Evolutionary conservation across 768 basidiomycete species (phyloP).

Genomic region (Aureoboletus auriporus): DNA sequence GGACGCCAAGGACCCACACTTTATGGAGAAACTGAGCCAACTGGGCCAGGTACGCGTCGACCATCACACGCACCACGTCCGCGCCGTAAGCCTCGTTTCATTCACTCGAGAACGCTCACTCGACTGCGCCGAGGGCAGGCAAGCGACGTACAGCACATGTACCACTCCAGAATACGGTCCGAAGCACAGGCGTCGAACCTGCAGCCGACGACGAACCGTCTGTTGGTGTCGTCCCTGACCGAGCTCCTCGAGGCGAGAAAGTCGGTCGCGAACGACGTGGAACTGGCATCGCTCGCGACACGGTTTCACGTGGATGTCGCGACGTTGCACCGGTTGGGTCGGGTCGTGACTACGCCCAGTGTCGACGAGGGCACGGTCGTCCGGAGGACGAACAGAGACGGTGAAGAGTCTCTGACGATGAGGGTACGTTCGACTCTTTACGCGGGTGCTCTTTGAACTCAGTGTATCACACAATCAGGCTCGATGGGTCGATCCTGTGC

Average conservation of each 20-base stretch:
- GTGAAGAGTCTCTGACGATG: constrained; percentile 50
- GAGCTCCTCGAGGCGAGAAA: constrained; percentile 66
- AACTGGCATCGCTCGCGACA: constrained; percentile 48
- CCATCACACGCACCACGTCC: constrained; percentile 52
- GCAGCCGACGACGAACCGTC: constrained; percentile 43
- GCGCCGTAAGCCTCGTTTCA: constrained; percentile 36
- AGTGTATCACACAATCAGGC: constrained; percentile 14
- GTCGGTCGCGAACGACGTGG: constrained; percentile 33
- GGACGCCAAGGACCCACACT: constrained; percentile 70
- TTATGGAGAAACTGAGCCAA: constrained; percentile 57
- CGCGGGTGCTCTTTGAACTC: not conserved
- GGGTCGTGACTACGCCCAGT: constrained; percentile 63
- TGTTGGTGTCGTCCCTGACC: constrained; percentile 49
- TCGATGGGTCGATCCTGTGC: constrained; percentile 24
- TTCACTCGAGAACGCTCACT: not conserved
- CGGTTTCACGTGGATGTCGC: constrained; percentile 53
- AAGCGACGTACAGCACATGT: constrained; percentile 39
- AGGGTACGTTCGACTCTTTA: constrained; percentile 37
- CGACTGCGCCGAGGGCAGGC: not conserved
- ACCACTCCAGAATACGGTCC: constrained; percentile 50
- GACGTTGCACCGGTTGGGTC: constrained; percentile 48
- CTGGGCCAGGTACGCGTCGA: constrained; percentile 72
- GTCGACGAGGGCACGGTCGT: constrained; percentile 44
- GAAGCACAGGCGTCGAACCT: constrained; percentile 50
- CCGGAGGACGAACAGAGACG: constrained; percentile 46